A percentile compares a stretch with the other conserved stretches of the same genome.
Conservation (phyloP, 139 green algal species). For the Eudorina sp. region DNA sequence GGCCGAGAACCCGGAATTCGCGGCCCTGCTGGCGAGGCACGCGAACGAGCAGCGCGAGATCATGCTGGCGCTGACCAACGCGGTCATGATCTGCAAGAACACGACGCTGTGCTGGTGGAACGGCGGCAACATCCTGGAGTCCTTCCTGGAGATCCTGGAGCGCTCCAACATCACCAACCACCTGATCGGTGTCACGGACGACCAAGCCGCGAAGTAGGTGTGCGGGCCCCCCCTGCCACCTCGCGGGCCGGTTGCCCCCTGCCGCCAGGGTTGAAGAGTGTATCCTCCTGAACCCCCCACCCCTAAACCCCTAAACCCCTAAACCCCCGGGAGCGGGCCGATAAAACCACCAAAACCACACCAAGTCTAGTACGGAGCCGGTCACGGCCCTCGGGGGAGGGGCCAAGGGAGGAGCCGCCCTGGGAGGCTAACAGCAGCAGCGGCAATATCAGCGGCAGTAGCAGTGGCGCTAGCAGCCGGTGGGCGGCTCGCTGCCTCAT, state of each 20-base stretch:
- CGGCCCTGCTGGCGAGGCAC: slow-evolving; percentile 8
- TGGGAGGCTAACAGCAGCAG: too few species aligned
- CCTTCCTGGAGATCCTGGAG: slow-evolving; percentile 66
- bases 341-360: too few species aligned
- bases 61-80: slow-evolving; percentile 69
- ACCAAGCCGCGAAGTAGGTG: slow-evolving; percentile 56
- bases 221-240: too few species aligned
- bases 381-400: too few species aligned
- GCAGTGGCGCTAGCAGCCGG: too few species aligned
- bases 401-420: too few species aligned
- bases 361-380: too few species aligned
- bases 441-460: too few species aligned
- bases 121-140: slow-evolving; percentile 69
- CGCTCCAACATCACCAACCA: slow-evolving; percentile 60
- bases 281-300: too few species aligned
- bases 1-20: slow-evolving; percentile 60
- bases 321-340: too few species aligned
- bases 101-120: slow-evolving; percentile 61
- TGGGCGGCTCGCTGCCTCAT: too few species aligned
- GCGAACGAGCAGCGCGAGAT: slow-evolving; percentile 56
- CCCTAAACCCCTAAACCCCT: too few species aligned
- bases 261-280: background rate
- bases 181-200: slow-evolving; percentile 65
- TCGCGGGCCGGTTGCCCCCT: background rate
- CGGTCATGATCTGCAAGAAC: slow-evolving; percentile 75